Conservation (phyloP, 2,329 filamentous ascomycete species). For the Diaporthe velutina region DNA sequence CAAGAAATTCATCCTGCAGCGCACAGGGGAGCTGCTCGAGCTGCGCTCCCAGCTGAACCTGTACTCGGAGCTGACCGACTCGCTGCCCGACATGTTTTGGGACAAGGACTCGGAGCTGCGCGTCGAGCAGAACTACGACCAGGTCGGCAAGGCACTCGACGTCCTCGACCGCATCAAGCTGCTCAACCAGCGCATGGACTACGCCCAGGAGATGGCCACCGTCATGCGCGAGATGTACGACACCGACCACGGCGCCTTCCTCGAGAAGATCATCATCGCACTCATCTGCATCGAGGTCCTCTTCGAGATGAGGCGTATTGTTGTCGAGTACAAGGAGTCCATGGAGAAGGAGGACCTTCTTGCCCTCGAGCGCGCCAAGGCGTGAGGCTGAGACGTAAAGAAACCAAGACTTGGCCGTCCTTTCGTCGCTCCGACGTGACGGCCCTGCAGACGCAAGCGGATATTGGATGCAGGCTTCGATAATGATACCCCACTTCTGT, state of each 20-base stretch:
- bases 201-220: slow-evolving; percentile 93
- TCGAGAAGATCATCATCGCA: slow-evolving; percentile 97
- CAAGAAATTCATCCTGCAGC: slow-evolving; percentile 86
- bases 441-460: background rate
- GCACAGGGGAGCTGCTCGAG: slow-evolving; percentile 91
- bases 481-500: slow-evolving; percentile 12
- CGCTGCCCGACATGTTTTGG: slow-evolving; percentile 96
- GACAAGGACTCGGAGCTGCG: slow-evolving; percentile 90
- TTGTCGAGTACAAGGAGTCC: slow-evolving; percentile 68
- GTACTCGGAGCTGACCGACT: slow-evolving; percentile 96
- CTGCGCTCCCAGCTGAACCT: slow-evolving; percentile 94
- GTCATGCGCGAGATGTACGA: slow-evolving; percentile 90
- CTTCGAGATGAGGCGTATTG: slow-evolving; percentile 84
- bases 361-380: slow-evolving; percentile 15
- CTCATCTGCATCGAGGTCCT: slow-evolving; percentile 93
- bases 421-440: background rate
- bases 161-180: slow-evolving; percentile 91
- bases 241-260: slow-evolving; percentile 87
- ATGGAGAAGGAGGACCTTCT: slow-evolving; percentile 17
- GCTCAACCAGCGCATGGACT: slow-evolving; percentile 97
- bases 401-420: background rate
- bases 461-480: background rate
- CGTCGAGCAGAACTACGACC: slow-evolving; percentile 94
- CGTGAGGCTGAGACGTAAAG: background rate
- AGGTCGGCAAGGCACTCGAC: slow-evolving; percentile 90